Evolutionary conservation across 2,329 filamentous ascomycete species (phyloP).

Genomic region (Aspergillus pseudoterreus): DNA sequence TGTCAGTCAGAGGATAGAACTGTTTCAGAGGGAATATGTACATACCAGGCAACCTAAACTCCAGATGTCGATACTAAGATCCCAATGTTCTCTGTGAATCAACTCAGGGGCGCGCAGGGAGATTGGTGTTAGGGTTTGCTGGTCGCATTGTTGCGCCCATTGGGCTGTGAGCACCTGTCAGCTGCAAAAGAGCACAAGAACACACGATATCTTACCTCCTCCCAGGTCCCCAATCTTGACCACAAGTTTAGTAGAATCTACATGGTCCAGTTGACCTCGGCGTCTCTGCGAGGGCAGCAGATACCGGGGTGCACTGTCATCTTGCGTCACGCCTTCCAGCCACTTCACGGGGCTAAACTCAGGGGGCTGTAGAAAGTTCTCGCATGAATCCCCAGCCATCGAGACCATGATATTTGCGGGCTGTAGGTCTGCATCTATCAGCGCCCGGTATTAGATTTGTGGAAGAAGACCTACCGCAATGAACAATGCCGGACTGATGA

Average conservation of each 20-base stretch:
- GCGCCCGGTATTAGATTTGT: not conserved
- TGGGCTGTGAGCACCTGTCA: slow-evolving; percentile 1
- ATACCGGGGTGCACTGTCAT: slow-evolving; percentile 18
- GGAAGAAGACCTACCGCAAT: slow-evolving; percentile 19
- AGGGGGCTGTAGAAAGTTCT: slow-evolving; percentile 8
- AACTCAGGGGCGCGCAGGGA: slow-evolving; percentile 19
- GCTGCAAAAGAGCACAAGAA: not conserved
- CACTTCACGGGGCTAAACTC: slow-evolving; percentile 17
- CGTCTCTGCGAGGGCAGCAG: slow-evolving; percentile 16
- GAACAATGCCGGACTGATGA: slow-evolving; percentile 20
- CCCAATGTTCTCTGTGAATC: slow-evolving; percentile 11
- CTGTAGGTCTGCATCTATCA: slow-evolving; percentile 13
- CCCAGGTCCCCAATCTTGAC: slow-evolving; percentile 21
- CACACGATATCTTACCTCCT: slow-evolving; percentile 13
- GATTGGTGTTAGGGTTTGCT: slow-evolving; percentile 13
- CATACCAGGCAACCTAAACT: slow-evolving; percentile 21
- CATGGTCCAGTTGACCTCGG: slow-evolving; percentile 12
- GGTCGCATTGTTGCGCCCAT: slow-evolving; percentile 6
- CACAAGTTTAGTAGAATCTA: slow-evolving; percentile 9
- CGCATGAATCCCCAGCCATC: not conserved
- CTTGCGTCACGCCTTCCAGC: slow-evolving; percentile 10
- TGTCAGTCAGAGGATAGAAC: not conserved
- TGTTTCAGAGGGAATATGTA: not conserved
- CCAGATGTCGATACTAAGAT: slow-evolving; percentile 19
- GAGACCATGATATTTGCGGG: slow-evolving; percentile 21